A percentile compares a stretch with the other conserved stretches of the same genome.
Evolutionary conservation across 2,329 filamentous ascomycete genomes (phyloP).

Genomic region (Cryphonectria radicalis): DNA sequence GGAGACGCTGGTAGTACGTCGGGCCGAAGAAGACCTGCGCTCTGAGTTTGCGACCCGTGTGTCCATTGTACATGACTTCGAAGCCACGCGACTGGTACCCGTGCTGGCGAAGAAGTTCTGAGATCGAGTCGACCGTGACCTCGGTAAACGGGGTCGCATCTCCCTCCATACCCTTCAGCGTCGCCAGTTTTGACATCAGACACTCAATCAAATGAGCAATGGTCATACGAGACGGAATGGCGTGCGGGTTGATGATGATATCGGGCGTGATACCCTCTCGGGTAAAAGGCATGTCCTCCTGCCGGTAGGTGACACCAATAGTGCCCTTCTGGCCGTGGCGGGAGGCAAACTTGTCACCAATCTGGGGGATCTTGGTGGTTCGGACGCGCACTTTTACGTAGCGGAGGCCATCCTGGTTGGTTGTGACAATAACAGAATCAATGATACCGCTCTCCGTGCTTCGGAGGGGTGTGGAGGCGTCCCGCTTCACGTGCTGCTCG

Average conservation of each 20-base stretch:
- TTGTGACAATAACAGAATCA: constrained; percentile 90
- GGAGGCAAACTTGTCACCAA: constrained; percentile 98
- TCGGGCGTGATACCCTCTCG: constrained; percentile 90
- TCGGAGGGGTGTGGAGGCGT: constrained; percentile 91
- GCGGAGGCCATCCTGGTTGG: constrained; percentile 89
- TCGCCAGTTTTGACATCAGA: constrained; percentile 92
- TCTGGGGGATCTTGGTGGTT: constrained; percentile 97
- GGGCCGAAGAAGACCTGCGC: constrained; percentile 96
- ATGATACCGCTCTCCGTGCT: constrained; percentile 97
- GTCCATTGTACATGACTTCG: constrained; percentile 98
- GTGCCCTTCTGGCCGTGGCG: constrained; percentile 99
- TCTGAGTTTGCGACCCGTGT: constrained; percentile 91
- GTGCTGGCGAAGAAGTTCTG: constrained; percentile 80
- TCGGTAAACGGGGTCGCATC: constrained; percentile 98
- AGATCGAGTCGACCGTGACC: constrained; percentile 93
- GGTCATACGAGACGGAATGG: constrained; percentile 99
- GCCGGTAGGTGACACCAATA: constrained; percentile 96
- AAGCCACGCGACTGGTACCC: constrained; percentile 98
- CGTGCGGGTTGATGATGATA: constrained; percentile 98
- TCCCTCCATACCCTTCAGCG: constrained; percentile 91
- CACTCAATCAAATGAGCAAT: constrained; percentile 99
- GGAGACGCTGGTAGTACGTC: constrained; percentile 97
- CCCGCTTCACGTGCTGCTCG: constrained; percentile 87
- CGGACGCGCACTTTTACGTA: constrained; percentile 98
- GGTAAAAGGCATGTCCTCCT: constrained; percentile 99